A percentile compares a stretch with the other conserved stretches of the same genome.
These are phyloP conservation scores for Ophiorrhiza pumila DNA, from an alignment of 257 asterid species.

Conservation along the genomic window DNA sequence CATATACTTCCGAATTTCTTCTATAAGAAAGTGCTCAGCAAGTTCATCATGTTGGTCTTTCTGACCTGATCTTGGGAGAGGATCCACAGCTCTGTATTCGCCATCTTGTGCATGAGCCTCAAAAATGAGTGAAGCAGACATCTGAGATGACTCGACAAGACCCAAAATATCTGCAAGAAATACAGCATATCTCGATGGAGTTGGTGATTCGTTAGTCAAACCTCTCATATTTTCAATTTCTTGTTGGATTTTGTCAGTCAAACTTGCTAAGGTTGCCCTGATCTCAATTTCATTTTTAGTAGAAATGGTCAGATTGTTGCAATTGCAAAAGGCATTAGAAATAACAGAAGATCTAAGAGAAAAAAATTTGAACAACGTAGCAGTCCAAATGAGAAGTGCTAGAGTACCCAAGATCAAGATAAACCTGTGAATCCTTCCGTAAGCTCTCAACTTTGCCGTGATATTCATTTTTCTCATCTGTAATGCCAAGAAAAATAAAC, in stretches of 20 bases:
- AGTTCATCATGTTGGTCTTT: conserved; percentile 10
- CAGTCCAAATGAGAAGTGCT: conserved; percentile 28
- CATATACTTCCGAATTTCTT: conserved; percentile 52
- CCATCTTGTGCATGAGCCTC: not conserved
- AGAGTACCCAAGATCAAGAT: conserved; percentile 24
- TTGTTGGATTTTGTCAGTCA: conserved; percentile 34
- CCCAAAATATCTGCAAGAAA: conserved; percentile 54
- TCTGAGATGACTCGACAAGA: conserved; percentile 34
- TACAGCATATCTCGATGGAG: conserved; percentile 28
- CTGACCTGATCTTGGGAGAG: not conserved
- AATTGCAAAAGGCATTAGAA: conserved; percentile 26
- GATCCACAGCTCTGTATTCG: conserved; percentile 10
- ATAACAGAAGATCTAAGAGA: conserved; percentile 34
- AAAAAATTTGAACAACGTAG: conserved; percentile 40
- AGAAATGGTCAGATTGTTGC: conserved; percentile 1
- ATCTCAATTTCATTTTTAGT: conserved; percentile 6
- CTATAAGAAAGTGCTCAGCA: conserved; percentile 39
- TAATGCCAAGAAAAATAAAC: not conserved
- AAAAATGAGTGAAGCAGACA: conserved; percentile 5
- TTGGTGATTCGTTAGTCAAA: conserved; percentile 16
- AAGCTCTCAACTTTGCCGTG: conserved; percentile 28
- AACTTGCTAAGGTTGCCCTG: conserved; percentile 22
- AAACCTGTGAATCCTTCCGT: conserved; percentile 32
- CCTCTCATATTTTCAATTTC: conserved; percentile 33
- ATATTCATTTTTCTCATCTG: conserved; percentile 29